A percentile compares a stretch with the other conserved stretches of the same genome.
Evolutionary conservation across 768 basidiomycete genomes (phyloP).

Genomic region (Suillus lakei): DNA sequence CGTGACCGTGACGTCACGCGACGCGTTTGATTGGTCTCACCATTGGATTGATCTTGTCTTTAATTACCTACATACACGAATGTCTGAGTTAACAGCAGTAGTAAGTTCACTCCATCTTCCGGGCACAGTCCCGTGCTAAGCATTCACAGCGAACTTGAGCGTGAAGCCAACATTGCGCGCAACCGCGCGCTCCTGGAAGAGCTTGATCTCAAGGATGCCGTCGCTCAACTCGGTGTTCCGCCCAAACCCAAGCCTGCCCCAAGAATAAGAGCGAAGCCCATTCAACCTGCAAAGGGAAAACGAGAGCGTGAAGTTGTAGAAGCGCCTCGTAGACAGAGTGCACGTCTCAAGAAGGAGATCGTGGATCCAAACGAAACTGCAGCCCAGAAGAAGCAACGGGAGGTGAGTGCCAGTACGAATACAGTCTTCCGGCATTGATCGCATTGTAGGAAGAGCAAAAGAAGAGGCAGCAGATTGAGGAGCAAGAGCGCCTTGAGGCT

Average conservation of each 20-base stretch:
- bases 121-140: not conserved
- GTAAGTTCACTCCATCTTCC: slow-evolving; percentile 36
- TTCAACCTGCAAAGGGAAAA: slow-evolving; percentile 61
- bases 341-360: slow-evolving; percentile 56
- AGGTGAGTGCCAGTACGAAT: slow-evolving; percentile 45
- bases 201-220: slow-evolving; percentile 66
- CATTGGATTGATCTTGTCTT: not conserved
- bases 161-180: slow-evolving; percentile 81
- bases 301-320: slow-evolving; percentile 45
- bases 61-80: slow-evolving; percentile 15
- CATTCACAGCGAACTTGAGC: slow-evolving; percentile 61
- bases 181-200: slow-evolving; percentile 77
- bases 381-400: slow-evolving; percentile 64
- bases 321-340: slow-evolving; percentile 67
- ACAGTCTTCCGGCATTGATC: not conserved
- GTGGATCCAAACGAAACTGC: slow-evolving; percentile 69
- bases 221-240: slow-evolving; percentile 50
- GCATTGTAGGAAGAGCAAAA: slow-evolving; percentile 52
- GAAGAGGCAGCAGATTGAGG: slow-evolving; percentile 53
- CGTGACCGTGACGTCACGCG: slow-evolving; percentile 38
- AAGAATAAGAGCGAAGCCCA: slow-evolving; percentile 59
- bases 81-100: slow-evolving; percentile 57
- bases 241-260: slow-evolving; percentile 42
- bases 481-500: slow-evolving; percentile 61
- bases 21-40: slow-evolving; percentile 23